phyloP scores from a whole-genome alignment of 192 early-diverging fungal species.

The Backusella luteola region DNA sequence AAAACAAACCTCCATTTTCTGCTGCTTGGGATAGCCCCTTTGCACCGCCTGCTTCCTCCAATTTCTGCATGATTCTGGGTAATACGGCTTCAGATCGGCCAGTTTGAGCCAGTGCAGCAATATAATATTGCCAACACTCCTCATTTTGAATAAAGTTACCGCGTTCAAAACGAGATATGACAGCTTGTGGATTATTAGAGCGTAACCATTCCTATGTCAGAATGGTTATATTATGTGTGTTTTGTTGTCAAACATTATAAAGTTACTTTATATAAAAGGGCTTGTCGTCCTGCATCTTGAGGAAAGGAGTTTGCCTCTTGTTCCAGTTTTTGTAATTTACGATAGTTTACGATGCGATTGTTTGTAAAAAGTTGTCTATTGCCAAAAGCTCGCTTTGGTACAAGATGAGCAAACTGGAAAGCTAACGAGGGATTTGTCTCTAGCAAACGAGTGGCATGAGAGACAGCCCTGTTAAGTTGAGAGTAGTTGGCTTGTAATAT shows the following conservation, averaged over 20 bases:
- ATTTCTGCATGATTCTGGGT: slow-evolving; percentile 50
- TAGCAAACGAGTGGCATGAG: slow-evolving; percentile 2
- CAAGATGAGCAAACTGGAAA: neutral
- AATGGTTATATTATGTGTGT: neutral
- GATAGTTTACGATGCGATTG: slow-evolving; percentile 12
- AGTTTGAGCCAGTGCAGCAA: slow-evolving; percentile 48
- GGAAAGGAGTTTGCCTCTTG: slow-evolving; percentile 53
- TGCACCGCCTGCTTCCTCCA: slow-evolving; percentile 37
- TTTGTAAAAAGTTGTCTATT: neutral
- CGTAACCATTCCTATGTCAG: slow-evolving; percentile 47
- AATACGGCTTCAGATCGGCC: slow-evolving; percentile 54
- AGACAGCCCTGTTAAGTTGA: slow-evolving; percentile 2
- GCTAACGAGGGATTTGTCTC: neutral
- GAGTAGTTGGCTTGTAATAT: neutral
- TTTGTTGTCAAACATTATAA: neutral
- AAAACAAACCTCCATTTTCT: slow-evolving; percentile 11
- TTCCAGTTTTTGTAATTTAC: slow-evolving; percentile 42
- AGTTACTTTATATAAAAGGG: slow-evolving; percentile 55
- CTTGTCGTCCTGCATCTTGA: slow-evolving; percentile 45
- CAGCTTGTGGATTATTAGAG: slow-evolving; percentile 48
- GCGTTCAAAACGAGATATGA: slow-evolving; percentile 54
- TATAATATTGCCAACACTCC: slow-evolving; percentile 53
- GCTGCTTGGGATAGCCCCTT: neutral
- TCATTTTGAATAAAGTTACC: slow-evolving; percentile 54
- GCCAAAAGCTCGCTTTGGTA: neutral